A percentile compares a stretch with the other conserved stretches of the same genome.
Evolutionary conservation across 1,284 basidiomycete species (phyloP).

Genomic region (Ganoderma sp.): DNA sequence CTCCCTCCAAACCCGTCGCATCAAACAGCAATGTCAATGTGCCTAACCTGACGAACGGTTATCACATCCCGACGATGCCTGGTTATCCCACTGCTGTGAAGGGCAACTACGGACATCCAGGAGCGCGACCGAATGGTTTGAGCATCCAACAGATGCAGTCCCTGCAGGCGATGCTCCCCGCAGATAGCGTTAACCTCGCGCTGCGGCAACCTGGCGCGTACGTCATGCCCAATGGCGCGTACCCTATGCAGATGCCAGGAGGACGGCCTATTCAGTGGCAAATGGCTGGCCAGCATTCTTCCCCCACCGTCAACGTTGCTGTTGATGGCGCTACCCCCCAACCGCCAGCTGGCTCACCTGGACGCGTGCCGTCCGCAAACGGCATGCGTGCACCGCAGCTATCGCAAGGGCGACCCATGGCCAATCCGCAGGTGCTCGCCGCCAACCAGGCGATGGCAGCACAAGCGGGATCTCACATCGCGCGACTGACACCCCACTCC

Average conservation of each 20-base stretch:
- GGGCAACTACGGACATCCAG: slow-evolving; percentile 40
- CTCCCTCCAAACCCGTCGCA: slow-evolving; percentile 49
- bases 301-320: slow-evolving; percentile 32
- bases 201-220: slow-evolving; percentile 42
- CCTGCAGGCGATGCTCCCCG: slow-evolving; percentile 43
- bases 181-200: slow-evolving; percentile 42
- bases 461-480: slow-evolving; percentile 36
- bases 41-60: slow-evolving; percentile 49
- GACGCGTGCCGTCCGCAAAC: slow-evolving; percentile 61
- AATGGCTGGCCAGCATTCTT: slow-evolving; percentile 28
- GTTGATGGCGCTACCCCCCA: slow-evolving; percentile 42
- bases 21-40: slow-evolving; percentile 42
- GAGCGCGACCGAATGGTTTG: slow-evolving; percentile 44
- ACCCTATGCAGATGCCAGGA: slow-evolving; percentile 49
- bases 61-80: slow-evolving; percentile 51
- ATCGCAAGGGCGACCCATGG: slow-evolving; percentile 40
- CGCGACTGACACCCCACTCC: slow-evolving; percentile 45
- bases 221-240: slow-evolving; percentile 44
- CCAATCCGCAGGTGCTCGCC: slow-evolving; percentile 43
- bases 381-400: slow-evolving; percentile 47
- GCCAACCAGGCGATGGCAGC: slow-evolving; percentile 45
- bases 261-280: slow-evolving; percentile 53
- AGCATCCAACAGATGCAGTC: slow-evolving; percentile 60
- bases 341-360: slow-evolving; percentile 42
- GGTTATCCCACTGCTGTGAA: slow-evolving; percentile 45